A percentile compares a stretch with the other conserved stretches of the same genome.
Evolutionary conservation across 306 rosid species (phyloP).

Genomic region (Fragaria nilgerrensis): DNA sequence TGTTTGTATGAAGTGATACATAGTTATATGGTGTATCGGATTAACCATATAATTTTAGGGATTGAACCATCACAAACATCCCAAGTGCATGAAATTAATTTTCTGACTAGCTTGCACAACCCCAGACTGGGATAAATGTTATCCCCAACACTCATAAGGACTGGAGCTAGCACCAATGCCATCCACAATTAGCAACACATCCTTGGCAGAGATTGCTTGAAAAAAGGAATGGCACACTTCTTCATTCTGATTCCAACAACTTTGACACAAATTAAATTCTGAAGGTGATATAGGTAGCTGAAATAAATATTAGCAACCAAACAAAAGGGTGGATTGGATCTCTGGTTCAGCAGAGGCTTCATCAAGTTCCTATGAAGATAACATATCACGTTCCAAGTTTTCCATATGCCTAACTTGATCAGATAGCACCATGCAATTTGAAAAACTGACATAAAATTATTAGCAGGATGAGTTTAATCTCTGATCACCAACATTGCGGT

Average conservation of each 20-base stretch:
- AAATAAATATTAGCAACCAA: neutral
- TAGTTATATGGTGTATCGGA: too few relatives aligned
- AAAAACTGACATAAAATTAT: neutral
- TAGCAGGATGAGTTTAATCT: neutral
- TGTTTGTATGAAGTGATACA: too few relatives aligned
- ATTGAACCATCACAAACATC: neutral
- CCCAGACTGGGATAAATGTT: conserved; percentile 31
- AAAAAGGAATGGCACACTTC: neutral
- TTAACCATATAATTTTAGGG: too few relatives aligned
- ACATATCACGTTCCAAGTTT: conserved; percentile 16
- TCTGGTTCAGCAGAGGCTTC: neutral
- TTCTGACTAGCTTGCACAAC: conserved; percentile 25
- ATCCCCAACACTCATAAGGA: conserved; percentile 12
- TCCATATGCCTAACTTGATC: conserved; percentile 3
- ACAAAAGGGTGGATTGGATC: neutral
- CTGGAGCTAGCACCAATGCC: neutral
- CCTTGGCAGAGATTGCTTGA: conserved; percentile 6
- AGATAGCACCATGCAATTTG: conserved; percentile 10
- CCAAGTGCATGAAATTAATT: conserved; percentile 14
- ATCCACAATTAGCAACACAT: neutral
- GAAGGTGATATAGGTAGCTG: neutral
- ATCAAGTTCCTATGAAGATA: neutral
- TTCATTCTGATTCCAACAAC: neutral
- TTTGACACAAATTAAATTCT: neutral
- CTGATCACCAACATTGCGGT: neutral